Evolutionary conservation across 352 stramenopile genomes (phyloP).

Genomic region (Pythium volutum): DNA sequence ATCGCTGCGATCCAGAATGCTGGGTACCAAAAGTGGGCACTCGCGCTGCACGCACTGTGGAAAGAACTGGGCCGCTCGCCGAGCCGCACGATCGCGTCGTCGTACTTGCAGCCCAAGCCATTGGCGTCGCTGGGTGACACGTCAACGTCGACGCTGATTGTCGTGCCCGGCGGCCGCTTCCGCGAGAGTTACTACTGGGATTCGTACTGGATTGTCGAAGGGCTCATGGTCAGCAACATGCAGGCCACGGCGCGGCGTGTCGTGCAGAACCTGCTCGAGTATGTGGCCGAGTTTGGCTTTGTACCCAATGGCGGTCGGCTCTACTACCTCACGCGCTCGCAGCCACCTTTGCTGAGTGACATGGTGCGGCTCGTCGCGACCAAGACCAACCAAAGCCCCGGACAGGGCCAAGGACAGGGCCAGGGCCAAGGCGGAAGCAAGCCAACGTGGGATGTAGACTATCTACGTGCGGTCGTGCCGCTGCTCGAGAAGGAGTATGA

Average conservation of each 20-base stretch:
- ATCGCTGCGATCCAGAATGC: slow-evolving; percentile 52
- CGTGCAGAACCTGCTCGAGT: slow-evolving; percentile 86
- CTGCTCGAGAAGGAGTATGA: slow-evolving; percentile 77
- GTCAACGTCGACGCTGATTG: slow-evolving; percentile 51
- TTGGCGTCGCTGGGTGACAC: slow-evolving; percentile 29
- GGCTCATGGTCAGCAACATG: slow-evolving; percentile 84
- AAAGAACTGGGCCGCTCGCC: slow-evolving; percentile 60
- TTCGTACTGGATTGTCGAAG: slow-evolving; percentile 91
- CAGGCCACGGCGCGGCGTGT: slow-evolving; percentile 65
- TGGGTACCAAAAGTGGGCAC: slow-evolving; percentile 59
- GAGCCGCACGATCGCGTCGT: slow-evolving; percentile 37
- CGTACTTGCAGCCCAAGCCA: slow-evolving; percentile 31
- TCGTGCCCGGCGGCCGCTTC: slow-evolving; percentile 89
- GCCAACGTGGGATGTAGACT: slow-evolving; percentile 24
- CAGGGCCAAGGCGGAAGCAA: slow-evolving; percentile 5
- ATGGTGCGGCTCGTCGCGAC: slow-evolving; percentile 75
- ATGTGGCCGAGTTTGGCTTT: slow-evolving; percentile 83
- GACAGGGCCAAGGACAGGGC: background rate
- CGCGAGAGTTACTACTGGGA: slow-evolving; percentile 94
- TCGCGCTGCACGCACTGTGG: slow-evolving; percentile 75
- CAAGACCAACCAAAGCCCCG: slow-evolving; percentile 25
- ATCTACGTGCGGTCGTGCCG: slow-evolving; percentile 47
- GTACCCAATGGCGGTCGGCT: slow-evolving; percentile 89
- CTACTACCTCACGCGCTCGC: slow-evolving; percentile 90
- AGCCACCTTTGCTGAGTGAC: slow-evolving; percentile 88